phyloP scores from a whole-genome alignment of 2,329 filamentous ascomycete genomes.

The Alternaria angustiovoidea region DNA sequence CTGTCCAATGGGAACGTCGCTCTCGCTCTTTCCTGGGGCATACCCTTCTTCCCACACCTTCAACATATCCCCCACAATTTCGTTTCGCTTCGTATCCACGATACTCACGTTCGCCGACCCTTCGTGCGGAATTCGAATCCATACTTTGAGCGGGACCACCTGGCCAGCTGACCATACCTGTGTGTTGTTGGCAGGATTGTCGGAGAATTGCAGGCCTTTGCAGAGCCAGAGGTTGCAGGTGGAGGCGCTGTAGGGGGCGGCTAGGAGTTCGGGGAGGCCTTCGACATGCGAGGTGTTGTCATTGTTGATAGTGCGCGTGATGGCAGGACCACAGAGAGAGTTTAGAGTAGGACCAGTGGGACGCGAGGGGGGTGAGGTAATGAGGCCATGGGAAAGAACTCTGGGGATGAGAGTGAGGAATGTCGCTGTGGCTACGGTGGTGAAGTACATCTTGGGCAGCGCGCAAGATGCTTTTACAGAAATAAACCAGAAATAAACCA shows the following conservation, averaged over 20 bases:
- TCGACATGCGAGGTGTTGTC: conserved; percentile 55
- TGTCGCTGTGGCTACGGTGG: conserved; percentile 11
- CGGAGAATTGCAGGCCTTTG: conserved; percentile 66
- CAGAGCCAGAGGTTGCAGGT: conserved; percentile 63
- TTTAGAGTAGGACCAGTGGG: conserved; percentile 60
- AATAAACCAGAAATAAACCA: not conserved
- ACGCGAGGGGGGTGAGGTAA: conserved; percentile 60
- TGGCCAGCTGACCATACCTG: conserved; percentile 56
- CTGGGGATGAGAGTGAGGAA: conserved; percentile 24
- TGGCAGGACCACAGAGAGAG: conserved; percentile 61
- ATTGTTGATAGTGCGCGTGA: conserved; percentile 59
- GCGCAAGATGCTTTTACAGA: not conserved
- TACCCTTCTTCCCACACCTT: conserved; percentile 44
- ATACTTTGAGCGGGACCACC: conserved; percentile 56
- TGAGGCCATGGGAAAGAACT: conserved; percentile 60
- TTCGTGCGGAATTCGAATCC: conserved; percentile 61
- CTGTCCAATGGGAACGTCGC: conserved; percentile 52
- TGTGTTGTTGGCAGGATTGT: conserved; percentile 63
- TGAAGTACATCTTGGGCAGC: conserved; percentile 24
- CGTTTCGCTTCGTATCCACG: conserved; percentile 63
- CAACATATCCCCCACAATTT: conserved; percentile 55
- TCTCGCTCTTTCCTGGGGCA: conserved; percentile 29
- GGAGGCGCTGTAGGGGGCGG: conserved; percentile 56
- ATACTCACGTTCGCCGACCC: conserved; percentile 67
- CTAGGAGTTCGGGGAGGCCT: conserved; percentile 48